Percentiles rank a stretch among this genome's conserved stretches.
Evolutionary conservation across 495 filamentous ascomycete species (phyloP).

Genomic region (Neurospora sp.): DNA sequence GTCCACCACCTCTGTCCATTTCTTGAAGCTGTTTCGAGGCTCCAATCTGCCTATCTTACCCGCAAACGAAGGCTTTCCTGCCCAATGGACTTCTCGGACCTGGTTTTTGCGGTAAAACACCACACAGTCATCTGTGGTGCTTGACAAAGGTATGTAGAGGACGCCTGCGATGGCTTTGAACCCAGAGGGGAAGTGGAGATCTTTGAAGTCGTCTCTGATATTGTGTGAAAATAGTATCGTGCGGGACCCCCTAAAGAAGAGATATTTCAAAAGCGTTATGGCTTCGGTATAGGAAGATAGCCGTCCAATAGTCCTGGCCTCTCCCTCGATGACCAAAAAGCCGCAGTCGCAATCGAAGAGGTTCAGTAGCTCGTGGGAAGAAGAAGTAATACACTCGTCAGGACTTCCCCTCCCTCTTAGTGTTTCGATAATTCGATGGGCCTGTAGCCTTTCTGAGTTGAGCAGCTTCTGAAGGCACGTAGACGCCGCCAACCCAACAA

Average conservation of each 20-base stretch:
- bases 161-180: constrained; percentile 64
- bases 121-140: constrained; percentile 64
- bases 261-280: constrained; percentile 64
- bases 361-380: constrained; percentile 68
- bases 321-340: constrained; percentile 62
- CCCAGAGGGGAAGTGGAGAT: constrained; percentile 60
- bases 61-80: constrained; percentile 62
- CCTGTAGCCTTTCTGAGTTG: constrained; percentile 64
- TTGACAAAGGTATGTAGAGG: constrained; percentile 63
- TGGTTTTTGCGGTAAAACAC: constrained; percentile 71
- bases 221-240: constrained; percentile 62
- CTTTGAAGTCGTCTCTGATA: constrained; percentile 59
- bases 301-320: constrained; percentile 67
- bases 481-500: constrained; percentile 68
- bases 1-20: constrained; percentile 55
- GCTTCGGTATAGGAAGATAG: constrained; percentile 61
- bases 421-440: constrained; percentile 56
- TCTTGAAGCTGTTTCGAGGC: constrained; percentile 58
- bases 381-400: constrained; percentile 74
- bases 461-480: constrained; percentile 71
- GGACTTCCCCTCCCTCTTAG: constrained; percentile 62
- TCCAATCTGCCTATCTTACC: constrained; percentile 55
- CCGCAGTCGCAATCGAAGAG: constrained; percentile 77
- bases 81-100: constrained; percentile 68
- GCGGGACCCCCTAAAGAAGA: constrained; percentile 55